Evolutionary conservation across 495 filamentous ascomycete species (phyloP).

Genomic region (Penicillium soppii): DNA sequence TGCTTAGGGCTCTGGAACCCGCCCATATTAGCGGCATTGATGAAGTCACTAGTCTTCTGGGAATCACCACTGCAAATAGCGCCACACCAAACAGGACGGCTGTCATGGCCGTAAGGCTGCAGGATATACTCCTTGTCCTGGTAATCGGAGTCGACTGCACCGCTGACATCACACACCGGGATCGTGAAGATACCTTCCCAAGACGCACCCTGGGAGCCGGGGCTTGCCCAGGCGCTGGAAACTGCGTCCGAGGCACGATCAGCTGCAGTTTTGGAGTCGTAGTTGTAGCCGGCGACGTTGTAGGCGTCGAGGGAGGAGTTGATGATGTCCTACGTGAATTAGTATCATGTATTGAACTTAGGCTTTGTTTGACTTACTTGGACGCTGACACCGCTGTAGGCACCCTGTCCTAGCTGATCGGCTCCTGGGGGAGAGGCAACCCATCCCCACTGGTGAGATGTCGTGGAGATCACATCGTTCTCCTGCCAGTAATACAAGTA

Average conservation of each 20-base stretch:
- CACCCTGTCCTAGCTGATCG: conserved; percentile 14
- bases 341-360: background rate
- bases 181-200: conserved; percentile 32
- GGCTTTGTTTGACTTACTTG: conserved; percentile 1
- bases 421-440: conserved; percentile 12
- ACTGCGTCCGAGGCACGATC: conserved; percentile 18
- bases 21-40: conserved; percentile 22
- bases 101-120: conserved; percentile 24
- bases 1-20: conserved; percentile 22
- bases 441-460: conserved; percentile 28
- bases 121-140: conserved; percentile 21
- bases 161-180: conserved; percentile 27
- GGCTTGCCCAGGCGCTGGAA: conserved; percentile 16
- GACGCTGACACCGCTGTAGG: conserved; percentile 14
- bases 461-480: conserved; percentile 15
- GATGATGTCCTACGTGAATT: conserved; percentile 19
- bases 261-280: conserved; percentile 11
- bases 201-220: conserved; percentile 19
- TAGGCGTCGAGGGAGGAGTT: conserved; percentile 26
- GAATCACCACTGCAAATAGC: conserved; percentile 19
- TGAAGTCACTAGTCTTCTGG: conserved; percentile 19
- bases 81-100: conserved; percentile 27
- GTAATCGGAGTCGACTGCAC: conserved; percentile 11
- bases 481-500: conserved; percentile 31
- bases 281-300: conserved; percentile 23